These are phyloP conservation scores for Flaveria trinervia DNA, from an alignment of 129 eudicot genomes.

Conservation along the genomic window DNA sequence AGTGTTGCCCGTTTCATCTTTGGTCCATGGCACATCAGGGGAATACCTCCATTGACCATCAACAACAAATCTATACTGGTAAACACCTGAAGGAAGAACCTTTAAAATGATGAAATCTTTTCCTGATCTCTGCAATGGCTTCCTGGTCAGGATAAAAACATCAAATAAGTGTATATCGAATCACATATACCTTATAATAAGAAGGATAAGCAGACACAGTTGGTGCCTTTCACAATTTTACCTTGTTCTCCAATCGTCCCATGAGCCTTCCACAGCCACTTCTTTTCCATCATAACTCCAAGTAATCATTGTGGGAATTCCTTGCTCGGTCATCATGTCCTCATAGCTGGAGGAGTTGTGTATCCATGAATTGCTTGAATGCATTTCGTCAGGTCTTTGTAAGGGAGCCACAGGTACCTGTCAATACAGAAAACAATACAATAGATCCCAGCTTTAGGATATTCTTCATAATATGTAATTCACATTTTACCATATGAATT, in stretches of 20 bases:
- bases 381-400: slow-evolving; percentile 93
- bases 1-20: slow-evolving; percentile 87
- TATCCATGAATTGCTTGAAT: slow-evolving; percentile 84
- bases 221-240: slow-evolving; percentile 11
- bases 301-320: slow-evolving; percentile 92
- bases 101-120: slow-evolving; percentile 96
- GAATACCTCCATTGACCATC: slow-evolving; percentile 92
- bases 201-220: neutral
- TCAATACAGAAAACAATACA: neutral
- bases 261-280: slow-evolving; percentile 93
- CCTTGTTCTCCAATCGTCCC: slow-evolving; percentile 99
- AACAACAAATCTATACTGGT: slow-evolving; percentile 85
- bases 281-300: slow-evolving; percentile 93
- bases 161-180: neutral
- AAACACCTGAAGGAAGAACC: slow-evolving; percentile 96
- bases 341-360: slow-evolving; percentile 64
- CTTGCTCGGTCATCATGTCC: slow-evolving; percentile 59
- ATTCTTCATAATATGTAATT: slow-evolving; percentile 4
- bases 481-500: slow-evolving; percentile 9
- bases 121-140: slow-evolving; percentile 86
- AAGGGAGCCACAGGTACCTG: slow-evolving; percentile 90
- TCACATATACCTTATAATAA: neutral
- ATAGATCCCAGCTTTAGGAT: neutral
- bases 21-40: slow-evolving; percentile 76
- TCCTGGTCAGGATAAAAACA: slow-evolving; percentile 49